Conservation (phyloP, 768 basidiomycete genomes). For the Dentipellis sp. region DNA sequence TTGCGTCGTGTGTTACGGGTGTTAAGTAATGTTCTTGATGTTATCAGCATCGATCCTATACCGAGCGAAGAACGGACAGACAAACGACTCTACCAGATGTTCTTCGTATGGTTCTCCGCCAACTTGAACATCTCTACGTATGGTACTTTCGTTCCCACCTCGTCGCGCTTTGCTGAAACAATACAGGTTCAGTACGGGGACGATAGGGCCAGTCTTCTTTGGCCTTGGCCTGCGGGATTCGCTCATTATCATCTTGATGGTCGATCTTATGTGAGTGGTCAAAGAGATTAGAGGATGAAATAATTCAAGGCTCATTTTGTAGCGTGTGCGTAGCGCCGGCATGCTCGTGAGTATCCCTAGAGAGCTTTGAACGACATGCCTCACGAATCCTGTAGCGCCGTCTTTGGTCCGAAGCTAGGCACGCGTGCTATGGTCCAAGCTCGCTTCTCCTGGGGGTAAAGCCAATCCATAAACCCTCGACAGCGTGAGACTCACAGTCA, state of each 20-base stretch:
- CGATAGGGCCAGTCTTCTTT: conserved; percentile 41
- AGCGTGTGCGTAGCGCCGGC: conserved; percentile 29
- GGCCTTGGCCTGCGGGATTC: conserved; percentile 35
- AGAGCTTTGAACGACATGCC: background rate
- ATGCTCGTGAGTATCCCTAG: conserved; percentile 24
- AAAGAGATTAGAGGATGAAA: no score
- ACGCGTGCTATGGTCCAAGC: conserved; percentile 51
- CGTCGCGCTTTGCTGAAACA: background rate
- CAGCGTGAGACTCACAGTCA: background rate
- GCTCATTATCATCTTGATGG: conserved; percentile 29
- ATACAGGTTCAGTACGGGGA: conserved; percentile 38
- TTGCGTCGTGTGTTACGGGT: background rate
- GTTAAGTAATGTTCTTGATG: background rate
- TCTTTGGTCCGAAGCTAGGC: conserved; percentile 46
- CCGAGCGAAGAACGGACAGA: conserved; percentile 41
- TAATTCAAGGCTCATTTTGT: background rate
- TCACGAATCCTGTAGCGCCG: conserved; percentile 24
- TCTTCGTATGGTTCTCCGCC: conserved; percentile 66
- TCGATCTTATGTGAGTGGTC: conserved; percentile 33
- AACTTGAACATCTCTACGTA: conserved; percentile 58
- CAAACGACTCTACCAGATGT: conserved; percentile 52
- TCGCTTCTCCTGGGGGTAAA: conserved; percentile 43
- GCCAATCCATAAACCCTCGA: background rate
- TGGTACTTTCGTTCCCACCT: conserved; percentile 8
- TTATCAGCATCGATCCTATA: conserved; percentile 43